Evolutionary conservation across 768 basidiomycete species (phyloP).

Genomic region (Phylloporus scabripes): DNA sequence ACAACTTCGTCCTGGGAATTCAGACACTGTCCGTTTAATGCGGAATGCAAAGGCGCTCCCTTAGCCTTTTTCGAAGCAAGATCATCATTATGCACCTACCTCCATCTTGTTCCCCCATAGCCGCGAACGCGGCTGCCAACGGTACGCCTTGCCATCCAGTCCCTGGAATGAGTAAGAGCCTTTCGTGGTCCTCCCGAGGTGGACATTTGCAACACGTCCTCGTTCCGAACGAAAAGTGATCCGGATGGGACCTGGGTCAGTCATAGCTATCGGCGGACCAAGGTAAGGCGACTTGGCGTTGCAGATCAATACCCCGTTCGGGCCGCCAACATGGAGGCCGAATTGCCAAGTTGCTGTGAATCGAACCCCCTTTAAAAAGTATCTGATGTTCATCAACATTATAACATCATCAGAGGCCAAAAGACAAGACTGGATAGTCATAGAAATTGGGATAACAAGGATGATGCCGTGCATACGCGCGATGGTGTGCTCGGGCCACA

Average conservation of each 20-base stretch:
- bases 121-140: conserved; percentile 18
- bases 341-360: conserved; percentile 18
- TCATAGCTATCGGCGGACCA: conserved; percentile 17
- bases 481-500: background rate
- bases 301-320: conserved; percentile 19
- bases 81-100: conserved; percentile 14
- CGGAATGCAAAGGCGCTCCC: background rate
- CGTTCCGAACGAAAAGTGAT: conserved; percentile 14
- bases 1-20: conserved; percentile 19
- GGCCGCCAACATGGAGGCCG: conserved; percentile 15
- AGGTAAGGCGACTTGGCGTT: conserved; percentile 26
- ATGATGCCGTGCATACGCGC: background rate
- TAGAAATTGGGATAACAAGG: background rate
- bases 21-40: conserved; percentile 17
- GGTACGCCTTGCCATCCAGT: conserved; percentile 20
- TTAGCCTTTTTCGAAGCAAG: background rate
- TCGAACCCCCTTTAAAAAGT: conserved; percentile 21
- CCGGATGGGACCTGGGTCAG: conserved; percentile 14
- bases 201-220: conserved; percentile 5
- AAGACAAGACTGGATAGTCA: no score
- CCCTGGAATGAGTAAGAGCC: conserved; percentile 21
- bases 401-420: background rate
- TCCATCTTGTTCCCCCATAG: conserved; percentile 14
- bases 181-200: conserved; percentile 3
- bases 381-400: conserved; percentile 11